Evolutionary conservation across 371 early-diverging fungal genomes (phyloP).

Genomic region (Mucor piriformis): DNA sequence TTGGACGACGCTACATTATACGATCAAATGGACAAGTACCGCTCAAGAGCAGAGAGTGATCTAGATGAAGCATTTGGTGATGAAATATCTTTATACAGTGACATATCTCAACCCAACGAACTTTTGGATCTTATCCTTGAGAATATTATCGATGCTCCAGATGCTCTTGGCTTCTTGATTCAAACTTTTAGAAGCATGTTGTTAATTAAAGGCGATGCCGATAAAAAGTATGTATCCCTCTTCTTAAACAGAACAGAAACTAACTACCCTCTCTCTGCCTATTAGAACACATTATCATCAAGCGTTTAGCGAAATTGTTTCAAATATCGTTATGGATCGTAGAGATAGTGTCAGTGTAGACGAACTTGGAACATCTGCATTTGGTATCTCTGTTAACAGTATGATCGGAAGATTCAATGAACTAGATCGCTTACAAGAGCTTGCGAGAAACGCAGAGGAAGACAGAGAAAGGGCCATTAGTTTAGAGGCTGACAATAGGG

Average conservation of each 20-base stretch:
- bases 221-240: slow-evolving; percentile 33
- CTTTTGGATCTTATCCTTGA: slow-evolving; percentile 67
- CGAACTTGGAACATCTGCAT: slow-evolving; percentile 41
- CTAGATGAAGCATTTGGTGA: slow-evolving; percentile 40
- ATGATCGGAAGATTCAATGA: slow-evolving; percentile 78
- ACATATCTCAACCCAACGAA: slow-evolving; percentile 65
- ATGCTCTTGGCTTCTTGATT: slow-evolving; percentile 64
- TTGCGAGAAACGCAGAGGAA: slow-evolving; percentile 36
- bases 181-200: slow-evolving; percentile 74
- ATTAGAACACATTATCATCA: slow-evolving; percentile 72
- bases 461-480: slow-evolving; percentile 44
- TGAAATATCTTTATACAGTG: slow-evolving; percentile 39
- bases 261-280: slow-evolving; percentile 22
- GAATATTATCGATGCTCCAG: slow-evolving; percentile 57
- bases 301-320: slow-evolving; percentile 76
- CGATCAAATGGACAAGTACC: slow-evolving; percentile 73
- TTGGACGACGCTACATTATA: slow-evolving; percentile 65
- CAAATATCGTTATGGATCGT: slow-evolving; percentile 81
- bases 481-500: slow-evolving; percentile 47
- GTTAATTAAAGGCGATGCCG: slow-evolving; percentile 65
- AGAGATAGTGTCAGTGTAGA: slow-evolving; percentile 54
- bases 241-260: slow-evolving; percentile 2
- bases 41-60: slow-evolving; percentile 72
- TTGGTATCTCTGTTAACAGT: slow-evolving; percentile 44
- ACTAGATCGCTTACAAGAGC: slow-evolving; percentile 70